phyloP scores from a whole-genome alignment of 148 eudicot genomes.

The Simmondsia chinensis region DNA sequence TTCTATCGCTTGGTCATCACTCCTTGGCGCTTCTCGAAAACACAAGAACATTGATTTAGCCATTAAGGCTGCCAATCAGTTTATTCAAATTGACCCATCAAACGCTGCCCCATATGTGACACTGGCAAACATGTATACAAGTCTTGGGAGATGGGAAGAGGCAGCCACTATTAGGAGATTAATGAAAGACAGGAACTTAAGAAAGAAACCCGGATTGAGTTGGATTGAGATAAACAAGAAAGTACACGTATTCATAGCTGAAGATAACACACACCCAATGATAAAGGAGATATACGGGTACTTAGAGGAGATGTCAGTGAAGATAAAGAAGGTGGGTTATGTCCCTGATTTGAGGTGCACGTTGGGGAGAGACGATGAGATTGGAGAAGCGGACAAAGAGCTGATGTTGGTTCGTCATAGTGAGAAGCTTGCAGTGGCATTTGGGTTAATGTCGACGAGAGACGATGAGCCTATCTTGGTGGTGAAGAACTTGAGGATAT shows the following conservation, averaged over 20 bases:
- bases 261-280: conserved; percentile 65
- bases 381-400: conserved; percentile 34
- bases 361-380: conserved; percentile 40
- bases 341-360: conserved; percentile 57
- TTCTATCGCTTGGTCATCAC: conserved; percentile 55
- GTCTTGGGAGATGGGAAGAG: conserved; percentile 66
- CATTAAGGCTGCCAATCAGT: conserved; percentile 50
- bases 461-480: conserved; percentile 47
- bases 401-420: conserved; percentile 49
- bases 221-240: conserved; percentile 65
- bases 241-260: conserved; percentile 64
- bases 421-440: conserved; percentile 76
- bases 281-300: conserved; percentile 34
- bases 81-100: conserved; percentile 45
- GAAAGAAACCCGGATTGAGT: conserved; percentile 75
- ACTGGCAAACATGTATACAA: conserved; percentile 58
- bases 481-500: conserved; percentile 73
- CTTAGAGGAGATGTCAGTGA: conserved; percentile 39
- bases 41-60: conserved; percentile 62
- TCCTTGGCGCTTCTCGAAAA: conserved; percentile 66
- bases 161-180: conserved; percentile 40
- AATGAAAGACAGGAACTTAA: conserved; percentile 46
- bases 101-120: conserved; percentile 69
- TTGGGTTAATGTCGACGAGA: conserved; percentile 49
- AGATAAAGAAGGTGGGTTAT: conserved; percentile 54